These are phyloP conservation scores for Viola odorata DNA, from an alignment of 345 rosid genomes.

Conservation along the genomic window DNA sequence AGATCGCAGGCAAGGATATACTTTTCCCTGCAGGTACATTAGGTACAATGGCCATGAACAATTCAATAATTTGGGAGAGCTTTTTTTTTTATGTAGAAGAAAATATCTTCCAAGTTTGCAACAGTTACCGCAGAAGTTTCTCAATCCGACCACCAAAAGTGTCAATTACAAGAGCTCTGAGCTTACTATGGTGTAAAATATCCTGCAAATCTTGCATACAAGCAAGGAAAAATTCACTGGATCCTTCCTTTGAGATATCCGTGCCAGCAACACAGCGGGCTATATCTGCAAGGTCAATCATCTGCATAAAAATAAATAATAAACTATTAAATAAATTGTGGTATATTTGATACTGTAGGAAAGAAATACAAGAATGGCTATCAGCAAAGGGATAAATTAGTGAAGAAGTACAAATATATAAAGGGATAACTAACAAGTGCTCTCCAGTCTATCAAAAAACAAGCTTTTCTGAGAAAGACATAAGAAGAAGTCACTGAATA, in stretches of 20 bases:
- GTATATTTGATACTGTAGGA: neutral
- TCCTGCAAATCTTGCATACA: constrained; percentile 78
- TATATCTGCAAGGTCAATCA: constrained; percentile 77
- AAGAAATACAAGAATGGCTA: neutral
- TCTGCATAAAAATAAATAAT: constrained; percentile 31
- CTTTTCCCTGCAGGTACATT: constrained; percentile 54
- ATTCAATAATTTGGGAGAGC: constrained; percentile 5
- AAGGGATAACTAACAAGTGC: too few relatives aligned
- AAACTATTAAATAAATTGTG: neutral
- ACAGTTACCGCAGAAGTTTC: constrained; percentile 58
- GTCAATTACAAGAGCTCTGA: constrained; percentile 73
- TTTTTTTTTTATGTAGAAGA: constrained; percentile 1
- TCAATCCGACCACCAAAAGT: constrained; percentile 76
- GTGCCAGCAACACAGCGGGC: constrained; percentile 72
- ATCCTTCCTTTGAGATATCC: constrained; percentile 52
- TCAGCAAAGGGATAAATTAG: too few relatives aligned
- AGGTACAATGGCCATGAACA: constrained; percentile 4
- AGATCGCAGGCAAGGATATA: constrained; percentile 60
- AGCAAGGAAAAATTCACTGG: constrained; percentile 57
- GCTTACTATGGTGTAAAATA: constrained; percentile 57
- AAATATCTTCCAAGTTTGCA: constrained; percentile 6
- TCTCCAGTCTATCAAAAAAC: neutral
- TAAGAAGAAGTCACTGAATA: neutral
- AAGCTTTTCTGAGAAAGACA: neutral
- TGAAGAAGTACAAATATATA: too few relatives aligned